Conservation (phyloP, 2,329 filamentous ascomycete genomes). For the Verticillium alfalfae region DNA sequence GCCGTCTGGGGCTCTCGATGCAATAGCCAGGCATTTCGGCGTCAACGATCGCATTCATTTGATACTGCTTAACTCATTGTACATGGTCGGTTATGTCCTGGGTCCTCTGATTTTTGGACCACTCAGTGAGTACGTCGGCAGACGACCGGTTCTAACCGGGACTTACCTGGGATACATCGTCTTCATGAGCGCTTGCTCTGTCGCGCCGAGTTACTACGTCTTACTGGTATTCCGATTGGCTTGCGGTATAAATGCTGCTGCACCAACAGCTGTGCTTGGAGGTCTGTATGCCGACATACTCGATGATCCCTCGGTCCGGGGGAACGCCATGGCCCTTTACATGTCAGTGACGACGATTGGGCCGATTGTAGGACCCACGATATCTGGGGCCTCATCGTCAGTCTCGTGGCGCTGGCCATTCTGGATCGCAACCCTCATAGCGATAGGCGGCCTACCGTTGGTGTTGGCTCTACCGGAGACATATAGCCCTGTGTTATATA, state of each 20-base stretch:
- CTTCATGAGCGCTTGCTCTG: conserved; percentile 50
- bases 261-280: conserved; percentile 56
- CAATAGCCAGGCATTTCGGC: conserved; percentile 52
- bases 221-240: conserved; percentile 52
- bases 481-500: conserved; percentile 54
- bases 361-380: conserved; percentile 59
- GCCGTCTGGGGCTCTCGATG: conserved; percentile 56
- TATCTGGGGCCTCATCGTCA: conserved; percentile 55
- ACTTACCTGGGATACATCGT: conserved; percentile 43
- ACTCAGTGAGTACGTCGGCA: conserved; percentile 59
- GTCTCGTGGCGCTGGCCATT: conserved; percentile 67
- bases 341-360: conserved; percentile 63
- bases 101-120: conserved; percentile 60
- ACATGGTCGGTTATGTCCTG: conserved; percentile 58
- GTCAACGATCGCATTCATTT: conserved; percentile 39
- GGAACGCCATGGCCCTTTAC: conserved; percentile 57
- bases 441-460: conserved; percentile 54
- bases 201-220: conserved; percentile 45
- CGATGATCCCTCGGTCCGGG: conserved; percentile 46
- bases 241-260: conserved; percentile 47
- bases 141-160: conserved; percentile 37
- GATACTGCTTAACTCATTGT: conserved; percentile 58
- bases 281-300: conserved; percentile 65
- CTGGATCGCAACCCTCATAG: conserved; percentile 65
- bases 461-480: conserved; percentile 62